A percentile compares a stretch with the other conserved stretches of the same genome.
phyloP scores from a whole-genome alignment of 768 basidiomycete species.

The Leucogyrophana mollusca region DNA sequence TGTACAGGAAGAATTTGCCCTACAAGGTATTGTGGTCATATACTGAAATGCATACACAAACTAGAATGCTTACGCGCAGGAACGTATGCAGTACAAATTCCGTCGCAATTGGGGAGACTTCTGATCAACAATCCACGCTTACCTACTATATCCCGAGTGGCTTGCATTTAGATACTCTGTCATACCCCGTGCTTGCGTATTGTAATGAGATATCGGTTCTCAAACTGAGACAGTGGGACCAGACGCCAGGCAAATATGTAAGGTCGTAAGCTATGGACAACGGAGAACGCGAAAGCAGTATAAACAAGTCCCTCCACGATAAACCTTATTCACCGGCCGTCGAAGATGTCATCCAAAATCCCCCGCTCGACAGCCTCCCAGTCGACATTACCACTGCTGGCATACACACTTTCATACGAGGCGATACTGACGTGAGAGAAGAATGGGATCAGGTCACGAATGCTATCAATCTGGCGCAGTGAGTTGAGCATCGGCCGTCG shows the following conservation, averaged over 20 bases:
- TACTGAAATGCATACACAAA: slow-evolving; percentile 14
- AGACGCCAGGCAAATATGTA: slow-evolving; percentile 11
- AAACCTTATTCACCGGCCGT: slow-evolving; percentile 49
- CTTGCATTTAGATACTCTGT: slow-evolving; percentile 13
- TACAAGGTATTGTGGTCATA: slow-evolving; percentile 67
- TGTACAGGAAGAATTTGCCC: slow-evolving; percentile 68
- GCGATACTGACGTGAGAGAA: slow-evolving; percentile 87
- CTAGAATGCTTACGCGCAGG: slow-evolving; percentile 48
- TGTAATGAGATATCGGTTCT: slow-evolving; percentile 1
- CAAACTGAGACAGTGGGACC: neutral
- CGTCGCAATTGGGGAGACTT: slow-evolving; percentile 87
- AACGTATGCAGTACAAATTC: slow-evolving; percentile 85
- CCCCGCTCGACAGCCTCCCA: slow-evolving; percentile 87
- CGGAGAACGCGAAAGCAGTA: slow-evolving; percentile 1
- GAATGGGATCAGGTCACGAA: slow-evolving; percentile 86
- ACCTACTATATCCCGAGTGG: slow-evolving; percentile 13
- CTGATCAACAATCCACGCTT: slow-evolving; percentile 30
- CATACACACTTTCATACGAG: slow-evolving; percentile 89
- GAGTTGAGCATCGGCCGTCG: slow-evolving; percentile 73
- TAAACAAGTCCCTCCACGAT: neutral
- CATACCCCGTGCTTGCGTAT: slow-evolving; percentile 22
- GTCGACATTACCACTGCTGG: slow-evolving; percentile 76
- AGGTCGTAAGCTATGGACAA: slow-evolving; percentile 1
- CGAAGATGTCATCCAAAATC: slow-evolving; percentile 88
- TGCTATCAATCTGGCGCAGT: slow-evolving; percentile 75